Conservation (phyloP, 2,329 filamentous ascomycete genomes). For the Colletotrichum karsti region DNA sequence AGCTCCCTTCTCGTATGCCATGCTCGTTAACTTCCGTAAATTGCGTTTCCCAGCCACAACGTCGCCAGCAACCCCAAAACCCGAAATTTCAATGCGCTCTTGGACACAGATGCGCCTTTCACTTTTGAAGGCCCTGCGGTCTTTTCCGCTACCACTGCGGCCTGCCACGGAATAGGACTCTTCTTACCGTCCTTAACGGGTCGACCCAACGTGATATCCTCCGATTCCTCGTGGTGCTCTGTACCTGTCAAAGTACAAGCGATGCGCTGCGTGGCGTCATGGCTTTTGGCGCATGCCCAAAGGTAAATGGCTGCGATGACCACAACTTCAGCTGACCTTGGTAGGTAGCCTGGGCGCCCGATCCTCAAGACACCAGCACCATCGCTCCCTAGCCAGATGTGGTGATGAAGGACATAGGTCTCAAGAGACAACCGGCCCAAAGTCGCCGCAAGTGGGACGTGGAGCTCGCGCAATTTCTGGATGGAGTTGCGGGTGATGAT, state of each 20-base stretch:
- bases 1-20: neutral
- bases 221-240: neutral
- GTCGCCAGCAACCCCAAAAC: conserved; percentile 14
- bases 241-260: conserved; percentile 2
- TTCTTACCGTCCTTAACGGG: conserved; percentile 18
- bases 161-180: conserved; percentile 16
- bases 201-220: conserved; percentile 2
- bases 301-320: conserved; percentile 36
- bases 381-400: conserved; percentile 66
- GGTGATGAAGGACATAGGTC: conserved; percentile 64
- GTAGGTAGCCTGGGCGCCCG: conserved; percentile 2
- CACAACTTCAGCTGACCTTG: conserved; percentile 28
- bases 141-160: neutral
- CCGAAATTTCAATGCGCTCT: neutral
- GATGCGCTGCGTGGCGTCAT: conserved; percentile 10
- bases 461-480: conserved; percentile 46
- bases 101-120: neutral
- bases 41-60: conserved; percentile 27
- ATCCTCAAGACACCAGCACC: conserved; percentile 55
- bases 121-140: neutral
- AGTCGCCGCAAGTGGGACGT: conserved; percentile 57
- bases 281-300: conserved; percentile 21
- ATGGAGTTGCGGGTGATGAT: conserved; percentile 57
- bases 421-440: conserved; percentile 62
- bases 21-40: conserved; percentile 18